phyloP scores from a whole-genome alignment of 2,329 filamentous ascomycete genomes.

The Lachnellula cervina region DNA sequence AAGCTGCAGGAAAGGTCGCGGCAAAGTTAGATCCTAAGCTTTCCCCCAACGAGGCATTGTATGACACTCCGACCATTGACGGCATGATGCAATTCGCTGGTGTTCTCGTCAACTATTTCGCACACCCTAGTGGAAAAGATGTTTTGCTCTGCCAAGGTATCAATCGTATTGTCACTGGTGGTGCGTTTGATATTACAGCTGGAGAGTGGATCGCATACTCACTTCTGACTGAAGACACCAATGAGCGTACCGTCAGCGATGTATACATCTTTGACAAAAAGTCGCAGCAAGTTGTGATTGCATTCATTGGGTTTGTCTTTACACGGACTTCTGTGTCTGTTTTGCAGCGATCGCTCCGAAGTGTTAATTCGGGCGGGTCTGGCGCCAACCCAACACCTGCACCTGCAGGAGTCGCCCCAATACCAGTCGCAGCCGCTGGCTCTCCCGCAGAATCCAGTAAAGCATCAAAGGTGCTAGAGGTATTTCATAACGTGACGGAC shows the following conservation, averaged over 20 bases:
- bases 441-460: neutral
- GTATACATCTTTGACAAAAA: constrained; percentile 1
- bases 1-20: constrained; percentile 28
- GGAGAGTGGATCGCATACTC: constrained; percentile 1
- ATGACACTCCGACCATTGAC: constrained; percentile 6
- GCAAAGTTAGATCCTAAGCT: neutral
- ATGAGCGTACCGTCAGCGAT: neutral
- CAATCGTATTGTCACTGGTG: neutral
- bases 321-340: neutral
- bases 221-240: neutral
- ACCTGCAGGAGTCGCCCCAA: neutral
- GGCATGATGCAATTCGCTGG: constrained; percentile 10
- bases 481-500: constrained; percentile 1
- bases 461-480: neutral
- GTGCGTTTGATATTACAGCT: neutral
- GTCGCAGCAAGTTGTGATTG: neutral
- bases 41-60: neutral
- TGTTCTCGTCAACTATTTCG: constrained; percentile 9
- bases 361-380: neutral
- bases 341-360: neutral
- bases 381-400: neutral
- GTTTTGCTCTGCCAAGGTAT: constrained; percentile 4
- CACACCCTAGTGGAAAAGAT: constrained; percentile 20
- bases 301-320: neutral
- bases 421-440: neutral